Percentiles rank a stretch among this genome's conserved stretches.
These are phyloP conservation scores for Zasmidium cellare DNA, from an alignment of 2,329 filamentous ascomycete species.

Conservation along the genomic window DNA sequence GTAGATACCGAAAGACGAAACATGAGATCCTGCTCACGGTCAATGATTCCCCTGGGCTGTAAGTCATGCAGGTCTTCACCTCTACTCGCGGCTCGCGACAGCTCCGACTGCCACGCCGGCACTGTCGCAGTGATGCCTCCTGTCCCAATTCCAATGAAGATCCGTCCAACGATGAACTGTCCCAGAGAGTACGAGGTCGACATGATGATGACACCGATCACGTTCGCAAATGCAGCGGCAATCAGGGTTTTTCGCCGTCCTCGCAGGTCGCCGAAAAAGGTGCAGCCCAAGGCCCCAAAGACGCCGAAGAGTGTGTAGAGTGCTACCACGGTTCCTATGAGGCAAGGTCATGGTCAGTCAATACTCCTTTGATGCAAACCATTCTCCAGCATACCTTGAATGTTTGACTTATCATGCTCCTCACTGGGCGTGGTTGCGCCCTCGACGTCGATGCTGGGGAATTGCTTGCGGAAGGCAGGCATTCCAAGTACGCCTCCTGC, in stretches of 20 bases:
- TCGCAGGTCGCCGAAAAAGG: conserved; percentile 49
- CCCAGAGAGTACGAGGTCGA: conserved; percentile 35
- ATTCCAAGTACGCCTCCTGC: background rate
- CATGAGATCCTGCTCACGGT: background rate
- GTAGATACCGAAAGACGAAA: conserved; percentile 3
- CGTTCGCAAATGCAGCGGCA: conserved; percentile 50
- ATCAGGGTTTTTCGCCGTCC: conserved; percentile 50
- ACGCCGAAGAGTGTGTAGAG: conserved; percentile 62
- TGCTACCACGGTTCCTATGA: conserved; percentile 2
- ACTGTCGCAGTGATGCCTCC: conserved; percentile 23
- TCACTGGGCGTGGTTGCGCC: background rate
- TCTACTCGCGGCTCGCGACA: conserved; percentile 26
- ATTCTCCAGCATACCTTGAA: background rate
- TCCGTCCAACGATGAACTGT: conserved; percentile 51
- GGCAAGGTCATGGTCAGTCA: background rate
- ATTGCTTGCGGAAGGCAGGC: background rate
- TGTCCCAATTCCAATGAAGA: conserved; percentile 51
- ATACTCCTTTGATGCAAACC: background rate
- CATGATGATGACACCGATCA: conserved; percentile 44
- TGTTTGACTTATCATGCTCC: background rate
- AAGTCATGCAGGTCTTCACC: background rate
- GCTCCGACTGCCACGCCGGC: conserved; percentile 48
- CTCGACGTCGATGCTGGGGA: background rate
- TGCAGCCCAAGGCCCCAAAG: conserved; percentile 53
- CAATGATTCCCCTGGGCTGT: no score